Conservation (phyloP, 1,284 basidiomycete genomes). For the Papiliotrema flavescens region DNA sequence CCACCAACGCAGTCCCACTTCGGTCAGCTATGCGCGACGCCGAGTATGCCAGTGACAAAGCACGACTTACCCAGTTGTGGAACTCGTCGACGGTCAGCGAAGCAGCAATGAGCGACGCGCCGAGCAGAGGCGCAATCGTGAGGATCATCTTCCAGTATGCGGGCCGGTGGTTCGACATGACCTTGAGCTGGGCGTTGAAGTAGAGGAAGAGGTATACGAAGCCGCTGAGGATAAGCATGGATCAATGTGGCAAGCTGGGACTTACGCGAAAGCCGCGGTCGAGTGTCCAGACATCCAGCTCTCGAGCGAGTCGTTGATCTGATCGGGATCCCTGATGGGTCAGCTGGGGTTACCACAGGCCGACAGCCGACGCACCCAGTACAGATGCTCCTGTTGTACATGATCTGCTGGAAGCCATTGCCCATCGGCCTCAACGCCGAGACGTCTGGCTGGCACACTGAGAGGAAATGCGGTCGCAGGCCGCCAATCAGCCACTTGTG, state of each 20-base stretch:
- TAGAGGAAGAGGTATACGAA: constrained; percentile 54
- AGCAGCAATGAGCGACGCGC: constrained; percentile 58
- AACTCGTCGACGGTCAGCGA: constrained; percentile 59
- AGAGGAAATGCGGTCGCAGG: constrained; percentile 26
- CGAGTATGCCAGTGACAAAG: no score
- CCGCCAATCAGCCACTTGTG: constrained; percentile 57
- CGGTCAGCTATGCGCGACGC: background rate
- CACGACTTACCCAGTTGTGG: constrained; percentile 38
- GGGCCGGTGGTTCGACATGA: constrained; percentile 55
- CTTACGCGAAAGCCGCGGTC: constrained; percentile 36
- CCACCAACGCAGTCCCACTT: constrained; percentile 58
- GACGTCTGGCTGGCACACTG: constrained; percentile 55
- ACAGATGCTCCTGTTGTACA: constrained; percentile 56
- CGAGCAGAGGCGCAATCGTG: constrained; percentile 58
- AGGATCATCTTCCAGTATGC: constrained; percentile 61
- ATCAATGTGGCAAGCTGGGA: background rate
- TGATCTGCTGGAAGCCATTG: constrained; percentile 52
- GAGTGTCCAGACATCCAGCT: constrained; percentile 42
- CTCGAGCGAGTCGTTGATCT: constrained; percentile 58
- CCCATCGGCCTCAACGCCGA: constrained; percentile 46
- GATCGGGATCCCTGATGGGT: constrained; percentile 45
- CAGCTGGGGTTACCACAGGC: background rate
- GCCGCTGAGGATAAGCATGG: background rate
- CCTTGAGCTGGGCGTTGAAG: constrained; percentile 60
- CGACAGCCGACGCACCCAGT: constrained; percentile 50